Percentiles rank a stretch among this genome's conserved stretches.
phyloP scores from a whole-genome alignment of 345 rosid genomes.

The Barbarea vulgaris region DNA sequence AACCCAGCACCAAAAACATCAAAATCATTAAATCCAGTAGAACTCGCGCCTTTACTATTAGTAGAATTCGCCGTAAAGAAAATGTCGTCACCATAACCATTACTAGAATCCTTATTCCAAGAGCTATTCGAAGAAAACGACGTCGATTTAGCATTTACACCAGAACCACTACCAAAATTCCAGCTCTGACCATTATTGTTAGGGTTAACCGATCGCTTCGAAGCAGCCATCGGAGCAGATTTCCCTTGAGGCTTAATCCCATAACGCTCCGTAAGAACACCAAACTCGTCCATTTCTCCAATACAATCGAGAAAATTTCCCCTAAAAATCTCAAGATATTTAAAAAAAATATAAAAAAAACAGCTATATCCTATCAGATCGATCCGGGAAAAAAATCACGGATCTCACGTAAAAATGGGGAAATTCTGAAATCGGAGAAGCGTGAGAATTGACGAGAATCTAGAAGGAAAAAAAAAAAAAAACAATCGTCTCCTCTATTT shows the following conservation, averaged over 20 bases:
- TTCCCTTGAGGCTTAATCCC: constrained; percentile 88
- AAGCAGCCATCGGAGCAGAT: constrained; percentile 82
- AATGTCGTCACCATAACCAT: constrained; percentile 40
- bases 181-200: constrained; percentile 32
- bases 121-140: constrained; percentile 24
- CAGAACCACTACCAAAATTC: constrained; percentile 28
- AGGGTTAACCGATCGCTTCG: constrained; percentile 47
- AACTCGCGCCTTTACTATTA: constrained; percentile 30
- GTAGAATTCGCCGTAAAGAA: constrained; percentile 36
- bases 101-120: constrained; percentile 39
- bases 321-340: neutral
- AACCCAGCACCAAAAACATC: constrained; percentile 56
- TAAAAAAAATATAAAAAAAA: neutral
- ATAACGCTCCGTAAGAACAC: constrained; percentile 75
- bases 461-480: constrained; percentile 13
- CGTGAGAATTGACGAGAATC: constrained; percentile 25
- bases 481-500: neutral
- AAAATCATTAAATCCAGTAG: constrained; percentile 48
- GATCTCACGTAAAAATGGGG: constrained; percentile 15
- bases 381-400: constrained; percentile 13
- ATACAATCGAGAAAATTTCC: constrained; percentile 5
- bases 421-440: constrained; percentile 21
- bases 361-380: neutral
- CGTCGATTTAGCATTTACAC: constrained; percentile 1
- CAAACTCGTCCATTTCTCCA: constrained; percentile 72